phyloP scores from a whole-genome alignment of 1,139 yeast genomes.

The Komagataea norvegica region DNA sequence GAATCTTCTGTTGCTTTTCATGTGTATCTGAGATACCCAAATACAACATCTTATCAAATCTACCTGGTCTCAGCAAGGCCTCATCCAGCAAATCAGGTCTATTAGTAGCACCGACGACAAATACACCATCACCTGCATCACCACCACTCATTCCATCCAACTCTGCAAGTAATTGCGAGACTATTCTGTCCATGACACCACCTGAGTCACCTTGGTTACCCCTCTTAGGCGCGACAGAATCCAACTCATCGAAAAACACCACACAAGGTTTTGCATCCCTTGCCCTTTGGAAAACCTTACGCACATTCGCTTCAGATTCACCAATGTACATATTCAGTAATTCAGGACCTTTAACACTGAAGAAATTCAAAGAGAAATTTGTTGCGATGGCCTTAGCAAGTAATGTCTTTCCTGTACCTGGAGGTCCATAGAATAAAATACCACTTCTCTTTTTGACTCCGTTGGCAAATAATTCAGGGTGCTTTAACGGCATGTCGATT shows the following conservation, averaged over 20 bases:
- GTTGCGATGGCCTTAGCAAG: constrained; percentile 96
- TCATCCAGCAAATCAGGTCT: constrained; percentile 93
- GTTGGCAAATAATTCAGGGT: constrained; percentile 80
- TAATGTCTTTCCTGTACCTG: constrained; percentile 95
- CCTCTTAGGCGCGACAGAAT: constrained; percentile 95
- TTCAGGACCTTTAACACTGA: constrained; percentile 96
- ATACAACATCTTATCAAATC: constrained; percentile 92
- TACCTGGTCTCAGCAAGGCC: constrained; percentile 89
- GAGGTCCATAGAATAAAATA: constrained; percentile 92
- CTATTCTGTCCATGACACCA: constrained; percentile 97
- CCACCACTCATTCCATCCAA: constrained; percentile 91
- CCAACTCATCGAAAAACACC: constrained; percentile 93
- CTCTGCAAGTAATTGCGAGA: constrained; percentile 89
- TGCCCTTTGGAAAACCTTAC: constrained; percentile 89
- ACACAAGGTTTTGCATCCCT: constrained; percentile 97
- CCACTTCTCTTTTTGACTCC: constrained; percentile 95
- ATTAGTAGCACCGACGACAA: constrained; percentile 96
- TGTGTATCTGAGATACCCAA: constrained; percentile 90
- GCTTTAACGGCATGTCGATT: constrained; percentile 90
- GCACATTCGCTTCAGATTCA: constrained; percentile 95
- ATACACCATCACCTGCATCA: constrained; percentile 80
- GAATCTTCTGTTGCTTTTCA: constrained; percentile 79
- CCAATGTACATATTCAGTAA: constrained; percentile 95
- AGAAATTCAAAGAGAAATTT: constrained; percentile 86
- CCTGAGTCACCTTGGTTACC: constrained; percentile 99